These are phyloP conservation scores for Claviceps africana DNA, from an alignment of 2,329 filamentous ascomycete species.

Conservation along the genomic window DNA sequence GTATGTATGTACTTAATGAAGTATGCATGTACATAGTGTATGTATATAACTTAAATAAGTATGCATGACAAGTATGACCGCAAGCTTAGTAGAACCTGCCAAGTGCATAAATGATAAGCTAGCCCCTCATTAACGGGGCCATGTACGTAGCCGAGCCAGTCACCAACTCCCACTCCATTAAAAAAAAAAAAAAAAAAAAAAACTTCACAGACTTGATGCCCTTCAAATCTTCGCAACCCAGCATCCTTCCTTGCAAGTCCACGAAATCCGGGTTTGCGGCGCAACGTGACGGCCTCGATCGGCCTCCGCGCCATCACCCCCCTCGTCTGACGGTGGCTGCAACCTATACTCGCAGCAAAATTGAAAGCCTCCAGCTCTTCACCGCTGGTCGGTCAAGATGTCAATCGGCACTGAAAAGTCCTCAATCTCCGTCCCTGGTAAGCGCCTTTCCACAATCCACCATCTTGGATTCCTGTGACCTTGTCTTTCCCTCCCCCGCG, in stretches of 20 bases:
- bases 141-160: constrained; percentile 6
- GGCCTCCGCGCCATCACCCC: neutral
- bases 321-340: no score
- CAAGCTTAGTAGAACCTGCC: constrained; percentile 10
- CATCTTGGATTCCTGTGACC: neutral
- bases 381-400: no score
- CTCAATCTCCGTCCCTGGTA: neutral
- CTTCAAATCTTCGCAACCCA: neutral
- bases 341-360: neutral
- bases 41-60: no score
- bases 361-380: neutral
- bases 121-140: constrained; percentile 11
- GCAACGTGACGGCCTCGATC: no score
- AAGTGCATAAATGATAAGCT: constrained; percentile 16
- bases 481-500: constrained; percentile 6
- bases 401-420: neutral
- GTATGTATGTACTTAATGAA: no score
- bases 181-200: neutral
- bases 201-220: neutral
- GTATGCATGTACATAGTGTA: no score
- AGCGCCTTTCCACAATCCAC: constrained; percentile 3
- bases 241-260: neutral
- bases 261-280: neutral
- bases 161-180: neutral
- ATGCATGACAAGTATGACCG: neutral